Percentiles rank a stretch among this genome's conserved stretches.
These are phyloP conservation scores for Irpex rosettiformis DNA, from an alignment of 1,284 basidiomycete genomes.

Conservation along the genomic window DNA sequence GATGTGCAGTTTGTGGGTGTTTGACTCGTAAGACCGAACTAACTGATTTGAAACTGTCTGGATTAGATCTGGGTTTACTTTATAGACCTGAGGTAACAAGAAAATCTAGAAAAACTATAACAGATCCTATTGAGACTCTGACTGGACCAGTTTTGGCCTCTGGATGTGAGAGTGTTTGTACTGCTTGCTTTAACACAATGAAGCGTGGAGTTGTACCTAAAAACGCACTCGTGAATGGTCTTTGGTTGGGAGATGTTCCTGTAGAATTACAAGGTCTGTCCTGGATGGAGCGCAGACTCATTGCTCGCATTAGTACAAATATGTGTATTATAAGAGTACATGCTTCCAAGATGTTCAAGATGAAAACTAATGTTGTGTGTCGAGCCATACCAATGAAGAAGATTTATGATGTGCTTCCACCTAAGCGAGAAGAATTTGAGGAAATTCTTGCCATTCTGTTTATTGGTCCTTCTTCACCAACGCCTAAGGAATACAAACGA, in stretches of 20 bases:
- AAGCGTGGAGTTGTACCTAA: conserved; percentile 18
- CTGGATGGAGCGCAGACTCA: conserved; percentile 30
- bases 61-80: not conserved
- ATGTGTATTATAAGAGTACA: not conserved
- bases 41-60: not conserved
- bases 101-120: not conserved
- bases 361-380: conserved; percentile 10
- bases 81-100: not conserved
- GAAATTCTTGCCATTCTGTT: conserved; percentile 9
- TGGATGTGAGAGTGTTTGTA: conserved; percentile 6
- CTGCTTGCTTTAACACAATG: conserved; percentile 10
- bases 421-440: conserved; percentile 6
- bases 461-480: not conserved
- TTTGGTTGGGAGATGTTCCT: conserved; percentile 39
- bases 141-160: conserved; percentile 9
- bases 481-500: not conserved
- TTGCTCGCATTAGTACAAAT: not conserved
- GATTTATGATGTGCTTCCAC: conserved; percentile 9
- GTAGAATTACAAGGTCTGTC: conserved; percentile 22
- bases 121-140: not conserved
- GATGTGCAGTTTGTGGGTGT: conserved; percentile 13
- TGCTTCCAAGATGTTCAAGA: conserved; percentile 14
- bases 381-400: conserved; percentile 7
- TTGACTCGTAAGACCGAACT: not conserved
- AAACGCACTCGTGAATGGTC: conserved; percentile 30